Percentiles rank a stretch among this genome's conserved stretches.
These are phyloP conservation scores for Austropuccinia psidii DNA, from an alignment of 1,284 basidiomycete species.

Conservation along the genomic window DNA sequence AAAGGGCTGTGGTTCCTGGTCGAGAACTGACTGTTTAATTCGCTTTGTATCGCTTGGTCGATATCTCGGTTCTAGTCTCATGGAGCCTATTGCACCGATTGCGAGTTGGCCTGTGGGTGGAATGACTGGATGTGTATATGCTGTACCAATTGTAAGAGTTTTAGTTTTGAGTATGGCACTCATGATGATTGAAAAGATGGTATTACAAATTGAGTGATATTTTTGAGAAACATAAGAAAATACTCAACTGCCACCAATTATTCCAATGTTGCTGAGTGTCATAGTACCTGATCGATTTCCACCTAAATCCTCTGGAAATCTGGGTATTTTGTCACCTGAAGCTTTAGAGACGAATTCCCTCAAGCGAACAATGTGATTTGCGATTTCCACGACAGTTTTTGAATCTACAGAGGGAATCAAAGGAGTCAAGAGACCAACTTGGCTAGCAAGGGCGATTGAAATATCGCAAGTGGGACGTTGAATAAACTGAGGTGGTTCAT, in stretches of 20 bases:
- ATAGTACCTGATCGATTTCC: constrained; percentile 67
- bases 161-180: neutral
- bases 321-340: constrained; percentile 54
- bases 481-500: constrained; percentile 40
- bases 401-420: constrained; percentile 61
- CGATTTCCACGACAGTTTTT: constrained; percentile 60
- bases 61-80: constrained; percentile 46
- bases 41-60: neutral
- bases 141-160: neutral
- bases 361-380: constrained; percentile 58
- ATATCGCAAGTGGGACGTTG: constrained; percentile 53
- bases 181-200: no score
- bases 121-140: constrained; percentile 63
- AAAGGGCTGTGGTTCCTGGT: constrained; percentile 31
- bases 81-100: constrained; percentile 78
- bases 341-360: constrained; percentile 54
- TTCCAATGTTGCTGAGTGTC: constrained; percentile 79
- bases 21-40: neutral
- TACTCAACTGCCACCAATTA: constrained; percentile 63
- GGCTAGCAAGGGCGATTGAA: constrained; percentile 67
- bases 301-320: constrained; percentile 58
- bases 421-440: constrained; percentile 74
- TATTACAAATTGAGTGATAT: no score
- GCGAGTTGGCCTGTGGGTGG: constrained; percentile 82
- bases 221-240: neutral